Percentiles rank a stretch among this genome's conserved stretches.
Conservation (phyloP, 306 rosid species). For the Gastrolobium bilobum region DNA sequence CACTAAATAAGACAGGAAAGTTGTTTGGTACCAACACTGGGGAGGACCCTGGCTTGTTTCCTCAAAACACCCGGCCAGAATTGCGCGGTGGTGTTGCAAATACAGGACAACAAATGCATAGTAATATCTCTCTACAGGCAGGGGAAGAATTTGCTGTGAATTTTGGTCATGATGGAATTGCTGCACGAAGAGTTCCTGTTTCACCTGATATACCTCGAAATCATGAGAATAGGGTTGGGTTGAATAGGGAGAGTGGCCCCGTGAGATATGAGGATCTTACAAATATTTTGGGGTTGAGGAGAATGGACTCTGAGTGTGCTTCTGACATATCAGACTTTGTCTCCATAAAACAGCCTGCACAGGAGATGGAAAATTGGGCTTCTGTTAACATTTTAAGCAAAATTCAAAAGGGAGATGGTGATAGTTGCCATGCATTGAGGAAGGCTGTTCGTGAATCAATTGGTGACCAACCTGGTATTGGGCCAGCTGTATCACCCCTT, state of each 20-base stretch:
- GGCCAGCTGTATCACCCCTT: slow-evolving; percentile 42
- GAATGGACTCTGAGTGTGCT: slow-evolving; percentile 67
- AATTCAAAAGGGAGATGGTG: slow-evolving; percentile 52
- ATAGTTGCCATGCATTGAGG: slow-evolving; percentile 46
- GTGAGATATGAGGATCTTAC: slow-evolving; percentile 64
- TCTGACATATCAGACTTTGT: slow-evolving; percentile 58
- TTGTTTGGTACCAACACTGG: slow-evolving; percentile 52
- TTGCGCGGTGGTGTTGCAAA: slow-evolving; percentile 41
- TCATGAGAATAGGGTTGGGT: slow-evolving; percentile 48
- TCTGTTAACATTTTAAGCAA: slow-evolving; percentile 49
- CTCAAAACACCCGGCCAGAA: slow-evolving; percentile 54
- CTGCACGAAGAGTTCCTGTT: slow-evolving; percentile 50
- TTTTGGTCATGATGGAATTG: slow-evolving; percentile 58
- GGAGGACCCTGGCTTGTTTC: slow-evolving; percentile 54
- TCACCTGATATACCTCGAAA: slow-evolving; percentile 45
- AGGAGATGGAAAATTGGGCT: slow-evolving; percentile 60
- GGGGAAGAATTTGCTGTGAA: slow-evolving; percentile 56
- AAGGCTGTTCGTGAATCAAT: slow-evolving; percentile 59
- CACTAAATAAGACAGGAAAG: slow-evolving; percentile 56
- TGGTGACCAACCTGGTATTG: slow-evolving; percentile 49
- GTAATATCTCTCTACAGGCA: slow-evolving; percentile 45
- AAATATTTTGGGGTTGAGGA: slow-evolving; percentile 67
- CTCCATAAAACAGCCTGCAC: slow-evolving; percentile 52
- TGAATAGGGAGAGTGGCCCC: slow-evolving; percentile 54
- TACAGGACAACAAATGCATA: slow-evolving; percentile 51